These are phyloP conservation scores for Colletotrichum costaricense DNA, from an alignment of 2,329 filamentous ascomycete species.

Conservation along the genomic window DNA sequence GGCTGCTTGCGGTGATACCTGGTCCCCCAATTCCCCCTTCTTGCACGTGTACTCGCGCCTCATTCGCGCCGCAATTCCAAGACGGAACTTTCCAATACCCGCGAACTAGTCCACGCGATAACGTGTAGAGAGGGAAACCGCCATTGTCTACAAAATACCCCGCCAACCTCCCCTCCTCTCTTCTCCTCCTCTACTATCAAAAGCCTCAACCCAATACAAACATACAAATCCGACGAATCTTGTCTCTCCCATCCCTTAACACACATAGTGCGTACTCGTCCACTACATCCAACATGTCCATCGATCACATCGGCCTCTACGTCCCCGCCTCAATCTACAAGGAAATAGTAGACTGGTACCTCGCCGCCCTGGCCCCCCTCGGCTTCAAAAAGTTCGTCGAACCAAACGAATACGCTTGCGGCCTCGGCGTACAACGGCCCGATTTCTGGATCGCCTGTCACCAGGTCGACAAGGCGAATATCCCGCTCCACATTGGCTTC, in stretches of 20 bases:
- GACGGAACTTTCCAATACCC: not conserved
- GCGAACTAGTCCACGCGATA: not conserved
- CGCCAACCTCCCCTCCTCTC: not conserved
- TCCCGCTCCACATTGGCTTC: conserved; percentile 46
- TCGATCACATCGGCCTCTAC: conserved; percentile 48
- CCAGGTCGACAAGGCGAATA: conserved; percentile 29
- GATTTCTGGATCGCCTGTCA: conserved; percentile 46
- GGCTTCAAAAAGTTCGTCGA: conserved; percentile 46
- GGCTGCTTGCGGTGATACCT: not conserved
- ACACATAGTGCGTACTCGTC: not conserved
- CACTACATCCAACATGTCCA: conserved; percentile 42
- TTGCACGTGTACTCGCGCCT: conserved; percentile 16
- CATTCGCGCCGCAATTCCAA: conserved; percentile 6
- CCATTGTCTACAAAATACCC: conserved; percentile 18
- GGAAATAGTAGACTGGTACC: conserved; percentile 47
- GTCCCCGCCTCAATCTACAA: conserved; percentile 43
- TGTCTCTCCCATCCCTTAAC: not conserved
- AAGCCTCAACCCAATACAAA: not conserved
- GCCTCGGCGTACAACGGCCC: conserved; percentile 44
- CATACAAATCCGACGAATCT: not conserved
- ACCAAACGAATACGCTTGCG: conserved; percentile 44
- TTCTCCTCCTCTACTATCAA: not conserved
- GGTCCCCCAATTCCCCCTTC: not conserved
- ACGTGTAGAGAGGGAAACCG: not conserved
- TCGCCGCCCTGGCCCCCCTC: conserved; percentile 47